Evolutionary conservation across 805 yeast species (phyloP).

Genomic region (Tetrapisispora phaffii): DNA sequence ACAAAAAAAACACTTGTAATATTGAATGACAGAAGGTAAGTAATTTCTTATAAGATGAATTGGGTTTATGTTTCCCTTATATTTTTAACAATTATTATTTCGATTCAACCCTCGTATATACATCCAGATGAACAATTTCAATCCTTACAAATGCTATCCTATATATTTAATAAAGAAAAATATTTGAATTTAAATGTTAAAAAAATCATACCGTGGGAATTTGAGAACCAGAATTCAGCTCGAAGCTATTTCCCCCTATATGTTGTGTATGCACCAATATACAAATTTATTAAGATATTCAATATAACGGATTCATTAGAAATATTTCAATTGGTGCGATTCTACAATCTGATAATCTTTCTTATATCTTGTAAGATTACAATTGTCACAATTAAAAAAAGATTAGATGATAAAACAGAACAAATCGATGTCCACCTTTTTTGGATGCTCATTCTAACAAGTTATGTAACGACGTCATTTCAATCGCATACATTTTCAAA

Average conservation of each 20-base stretch:
- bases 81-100: not conserved
- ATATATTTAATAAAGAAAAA: not conserved
- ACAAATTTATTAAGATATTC: constrained; percentile 17
- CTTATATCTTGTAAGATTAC: not conserved
- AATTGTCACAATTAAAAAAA: not conserved
- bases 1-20: too few species aligned
- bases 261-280: constrained; percentile 58
- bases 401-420: constrained; percentile 11
- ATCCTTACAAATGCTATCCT: constrained; percentile 57
- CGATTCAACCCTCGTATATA: constrained; percentile 53
- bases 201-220: constrained; percentile 73
- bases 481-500: constrained; percentile 91
- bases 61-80: not conserved
- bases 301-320: constrained; percentile 34
- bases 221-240: constrained; percentile 36
- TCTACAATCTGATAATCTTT: constrained; percentile 35
- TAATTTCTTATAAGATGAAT: not conserved
- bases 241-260: constrained; percentile 66
- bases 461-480: constrained; percentile 65
- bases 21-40: too few species aligned
- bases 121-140: constrained; percentile 99
- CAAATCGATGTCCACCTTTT: constrained; percentile 7
- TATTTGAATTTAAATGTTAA: constrained; percentile 3
- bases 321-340: constrained; percentile 44
- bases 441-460: constrained; percentile 34